These are phyloP conservation scores for Ustilago esculenta DNA, from an alignment of 1,284 basidiomycete species.

Conservation along the genomic window DNA sequence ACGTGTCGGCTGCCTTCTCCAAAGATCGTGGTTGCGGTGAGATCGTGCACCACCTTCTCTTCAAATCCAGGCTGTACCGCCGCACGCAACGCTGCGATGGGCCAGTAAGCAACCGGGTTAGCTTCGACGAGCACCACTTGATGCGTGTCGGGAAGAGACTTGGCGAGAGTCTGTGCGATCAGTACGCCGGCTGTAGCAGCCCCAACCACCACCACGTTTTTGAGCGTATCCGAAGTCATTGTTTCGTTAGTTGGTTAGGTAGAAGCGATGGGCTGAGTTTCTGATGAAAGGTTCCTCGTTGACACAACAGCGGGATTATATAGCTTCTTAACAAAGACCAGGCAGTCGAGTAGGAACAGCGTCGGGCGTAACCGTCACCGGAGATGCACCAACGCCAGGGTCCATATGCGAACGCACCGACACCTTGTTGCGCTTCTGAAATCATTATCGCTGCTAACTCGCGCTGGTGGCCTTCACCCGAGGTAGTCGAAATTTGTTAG, in stretches of 20 bases:
- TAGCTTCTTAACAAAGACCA: no score
- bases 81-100: constrained; percentile 67
- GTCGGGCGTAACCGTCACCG: no score
- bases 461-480: no score
- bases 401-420: no score
- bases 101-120: constrained; percentile 65
- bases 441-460: no score
- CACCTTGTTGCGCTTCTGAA: no score
- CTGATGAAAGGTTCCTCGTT: no score
- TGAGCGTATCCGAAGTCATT: constrained; percentile 1
- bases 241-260: background rate
- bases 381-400: no score
- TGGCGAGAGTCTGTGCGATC: constrained; percentile 62
- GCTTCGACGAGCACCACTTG: constrained; percentile 69
- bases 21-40: constrained; percentile 19
- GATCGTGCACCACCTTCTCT: constrained; percentile 24
- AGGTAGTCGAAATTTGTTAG: no score
- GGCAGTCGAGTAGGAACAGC: no score
- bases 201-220: constrained; percentile 53
- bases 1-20: constrained; percentile 29
- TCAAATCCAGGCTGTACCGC: constrained; percentile 67
- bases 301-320: no score
- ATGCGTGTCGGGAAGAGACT: constrained; percentile 65
- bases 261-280: background rate
- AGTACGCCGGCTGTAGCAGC: constrained; percentile 38